These are phyloP conservation scores for Purpureocillium lavendulum DNA, from an alignment of 2,329 filamentous ascomycete species.

Conservation along the genomic window DNA sequence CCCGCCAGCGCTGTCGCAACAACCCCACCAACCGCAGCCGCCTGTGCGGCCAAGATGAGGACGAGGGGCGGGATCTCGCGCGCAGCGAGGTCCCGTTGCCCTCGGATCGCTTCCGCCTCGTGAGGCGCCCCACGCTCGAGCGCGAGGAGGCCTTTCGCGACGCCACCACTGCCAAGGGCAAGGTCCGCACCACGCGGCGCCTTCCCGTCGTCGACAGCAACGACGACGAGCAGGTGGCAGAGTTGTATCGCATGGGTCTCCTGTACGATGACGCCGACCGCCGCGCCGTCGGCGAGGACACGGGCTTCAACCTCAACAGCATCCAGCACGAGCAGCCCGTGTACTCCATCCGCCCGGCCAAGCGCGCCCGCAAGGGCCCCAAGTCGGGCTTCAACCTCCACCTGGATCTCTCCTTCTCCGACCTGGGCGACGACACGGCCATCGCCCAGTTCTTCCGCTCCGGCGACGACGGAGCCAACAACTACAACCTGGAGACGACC, in stretches of 20 bases:
- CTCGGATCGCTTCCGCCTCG: slow-evolving; percentile 22
- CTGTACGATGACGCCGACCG: slow-evolving; percentile 34
- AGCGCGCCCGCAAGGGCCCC: slow-evolving; percentile 19
- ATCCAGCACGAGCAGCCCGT: slow-evolving; percentile 28
- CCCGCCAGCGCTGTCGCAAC: slow-evolving; percentile 3
- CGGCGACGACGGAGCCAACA: slow-evolving; percentile 6
- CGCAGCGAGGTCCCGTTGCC: slow-evolving; percentile 25
- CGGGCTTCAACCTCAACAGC: slow-evolving; percentile 27
- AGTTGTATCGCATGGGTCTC: slow-evolving; percentile 35
- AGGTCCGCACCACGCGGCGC: slow-evolving; percentile 16
- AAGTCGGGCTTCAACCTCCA: slow-evolving; percentile 13
- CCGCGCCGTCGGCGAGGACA: slow-evolving; percentile 19
- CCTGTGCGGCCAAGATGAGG: slow-evolving; percentile 9
- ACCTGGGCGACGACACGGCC: slow-evolving; percentile 29
- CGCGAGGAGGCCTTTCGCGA: slow-evolving; percentile 39
- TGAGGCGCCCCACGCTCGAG: slow-evolving; percentile 32
- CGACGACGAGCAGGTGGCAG: slow-evolving; percentile 27
- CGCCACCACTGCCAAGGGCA: slow-evolving; percentile 25
- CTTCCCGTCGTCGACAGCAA: slow-evolving; percentile 3
- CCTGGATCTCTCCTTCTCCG: slow-evolving; percentile 34
- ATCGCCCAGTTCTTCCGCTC: slow-evolving; percentile 27
- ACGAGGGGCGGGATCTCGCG: slow-evolving; percentile 26
- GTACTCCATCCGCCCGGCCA: slow-evolving; percentile 28
- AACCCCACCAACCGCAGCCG: background rate
- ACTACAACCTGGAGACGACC: slow-evolving; percentile 7